A percentile compares a stretch with the other conserved stretches of the same genome.
Conservation (phyloP, 345 rosid genomes). For the Salix exigua region DNA sequence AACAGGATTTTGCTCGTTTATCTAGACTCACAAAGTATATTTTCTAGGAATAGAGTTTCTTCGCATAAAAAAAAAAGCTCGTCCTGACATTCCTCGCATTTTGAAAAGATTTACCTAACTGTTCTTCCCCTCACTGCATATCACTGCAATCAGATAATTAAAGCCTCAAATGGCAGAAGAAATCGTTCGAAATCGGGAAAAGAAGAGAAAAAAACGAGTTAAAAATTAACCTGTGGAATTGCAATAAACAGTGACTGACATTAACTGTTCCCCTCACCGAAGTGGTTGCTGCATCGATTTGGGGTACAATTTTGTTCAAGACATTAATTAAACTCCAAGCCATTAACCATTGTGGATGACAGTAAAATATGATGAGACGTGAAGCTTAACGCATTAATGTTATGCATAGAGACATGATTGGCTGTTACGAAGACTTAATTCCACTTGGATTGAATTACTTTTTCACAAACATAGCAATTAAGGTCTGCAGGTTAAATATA, state of each 20-base stretch:
- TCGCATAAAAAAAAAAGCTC: too few species aligned
- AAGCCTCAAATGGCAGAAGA: background rate
- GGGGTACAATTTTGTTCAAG: background rate
- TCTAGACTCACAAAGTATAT: accelerated
- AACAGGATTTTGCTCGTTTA: accelerated
- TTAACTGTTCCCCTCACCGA: background rate
- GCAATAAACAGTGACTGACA: background rate
- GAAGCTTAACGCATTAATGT: background rate
- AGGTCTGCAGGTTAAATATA: background rate
- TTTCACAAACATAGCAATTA: background rate
- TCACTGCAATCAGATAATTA: background rate
- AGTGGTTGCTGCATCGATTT: background rate
- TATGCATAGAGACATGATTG: too few species aligned
- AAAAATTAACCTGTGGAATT: background rate
- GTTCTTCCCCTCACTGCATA: background rate
- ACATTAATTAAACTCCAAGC: background rate
- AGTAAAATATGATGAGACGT: background rate
- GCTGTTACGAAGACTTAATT: background rate
- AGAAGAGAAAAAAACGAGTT: background rate
- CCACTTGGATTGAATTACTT: background rate
- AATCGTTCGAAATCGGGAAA: too few species aligned
- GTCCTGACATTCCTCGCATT: background rate
- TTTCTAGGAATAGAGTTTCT: too few species aligned
- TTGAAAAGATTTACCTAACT: background rate
- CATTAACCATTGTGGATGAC: background rate